These are phyloP conservation scores for Chiua virens DNA, from an alignment of 768 basidiomycete genomes.

Conservation along the genomic window DNA sequence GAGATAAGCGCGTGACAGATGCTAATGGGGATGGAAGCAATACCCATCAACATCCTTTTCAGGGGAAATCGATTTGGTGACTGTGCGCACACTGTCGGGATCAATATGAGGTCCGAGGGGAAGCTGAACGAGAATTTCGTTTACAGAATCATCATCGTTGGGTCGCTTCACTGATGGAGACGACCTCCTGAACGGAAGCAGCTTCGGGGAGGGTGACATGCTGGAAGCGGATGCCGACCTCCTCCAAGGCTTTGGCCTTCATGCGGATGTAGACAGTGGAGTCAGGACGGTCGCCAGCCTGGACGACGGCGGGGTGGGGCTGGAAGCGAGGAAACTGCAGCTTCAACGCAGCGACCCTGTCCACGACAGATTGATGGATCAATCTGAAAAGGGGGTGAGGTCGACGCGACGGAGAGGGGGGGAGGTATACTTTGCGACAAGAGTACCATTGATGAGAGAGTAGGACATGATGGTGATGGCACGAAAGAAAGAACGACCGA, in stretches of 20 bases:
- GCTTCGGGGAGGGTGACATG: constrained; percentile 75
- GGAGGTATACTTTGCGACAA: constrained; percentile 72
- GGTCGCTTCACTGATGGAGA: constrained; percentile 76
- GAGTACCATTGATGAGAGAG: constrained; percentile 79
- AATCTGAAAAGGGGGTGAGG: constrained; percentile 49
- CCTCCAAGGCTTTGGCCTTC: constrained; percentile 94
- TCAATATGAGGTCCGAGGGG: constrained; percentile 85
- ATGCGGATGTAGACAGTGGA: constrained; percentile 93
- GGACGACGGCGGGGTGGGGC: constrained; percentile 88
- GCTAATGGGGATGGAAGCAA: constrained; percentile 21
- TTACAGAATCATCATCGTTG: constrained; percentile 78
- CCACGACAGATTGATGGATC: constrained; percentile 74
- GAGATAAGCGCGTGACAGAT: constrained; percentile 4
- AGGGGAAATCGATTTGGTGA: constrained; percentile 93
- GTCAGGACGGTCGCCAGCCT: constrained; percentile 90
- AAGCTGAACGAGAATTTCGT: constrained; percentile 93
- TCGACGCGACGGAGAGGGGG: constrained; percentile 6
- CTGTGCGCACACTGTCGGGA: constrained; percentile 78
- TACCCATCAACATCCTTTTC: constrained; percentile 98
- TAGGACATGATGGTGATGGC: constrained; percentile 38
- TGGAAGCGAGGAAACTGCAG: constrained; percentile 81
- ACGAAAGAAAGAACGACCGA: constrained; percentile 15
- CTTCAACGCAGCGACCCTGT: constrained; percentile 63
- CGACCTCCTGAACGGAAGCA: constrained; percentile 71
- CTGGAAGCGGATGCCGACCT: constrained; percentile 86